phyloP scores from a whole-genome alignment of 306 rosid genomes.

The Luffa acutangula region DNA sequence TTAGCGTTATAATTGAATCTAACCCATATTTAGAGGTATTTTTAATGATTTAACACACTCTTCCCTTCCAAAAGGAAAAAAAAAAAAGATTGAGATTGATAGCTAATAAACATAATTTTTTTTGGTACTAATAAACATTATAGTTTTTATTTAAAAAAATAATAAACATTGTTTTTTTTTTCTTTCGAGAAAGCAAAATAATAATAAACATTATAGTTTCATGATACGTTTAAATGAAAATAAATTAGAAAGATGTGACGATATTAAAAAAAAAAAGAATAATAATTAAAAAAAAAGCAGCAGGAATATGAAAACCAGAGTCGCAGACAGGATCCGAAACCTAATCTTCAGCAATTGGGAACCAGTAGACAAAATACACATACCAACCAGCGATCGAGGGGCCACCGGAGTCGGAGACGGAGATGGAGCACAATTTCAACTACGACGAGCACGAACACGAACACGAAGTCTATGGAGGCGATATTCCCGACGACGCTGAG shows the following conservation, averaged over 20 bases:
- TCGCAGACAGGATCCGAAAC: conserved; percentile 5
- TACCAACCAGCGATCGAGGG: background rate
- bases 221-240: too few species aligned
- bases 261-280: background rate
- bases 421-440: conserved; percentile 22
- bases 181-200: too few species aligned
- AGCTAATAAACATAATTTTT: too few species aligned
- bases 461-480: conserved; percentile 69
- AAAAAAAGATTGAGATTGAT: too few species aligned
- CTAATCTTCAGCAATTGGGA: conserved; percentile 4
- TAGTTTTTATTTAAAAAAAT: too few species aligned
- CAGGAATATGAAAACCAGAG: background rate
- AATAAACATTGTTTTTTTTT: too few species aligned
- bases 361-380: conserved; percentile 6
- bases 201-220: too few species aligned
- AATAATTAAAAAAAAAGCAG: background rate
- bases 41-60: too few species aligned
- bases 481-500: conserved; percentile 59
- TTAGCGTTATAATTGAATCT: too few species aligned
- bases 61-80: too few species aligned
- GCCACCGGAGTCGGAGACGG: conserved; percentile 4
- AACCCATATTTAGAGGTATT: too few species aligned
- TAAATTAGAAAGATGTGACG: background rate
- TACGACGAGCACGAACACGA: conserved; percentile 43
- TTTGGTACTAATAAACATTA: too few species aligned